These are phyloP conservation scores for Rickenella mellea DNA, from an alignment of 768 basidiomycete genomes.

Conservation along the genomic window DNA sequence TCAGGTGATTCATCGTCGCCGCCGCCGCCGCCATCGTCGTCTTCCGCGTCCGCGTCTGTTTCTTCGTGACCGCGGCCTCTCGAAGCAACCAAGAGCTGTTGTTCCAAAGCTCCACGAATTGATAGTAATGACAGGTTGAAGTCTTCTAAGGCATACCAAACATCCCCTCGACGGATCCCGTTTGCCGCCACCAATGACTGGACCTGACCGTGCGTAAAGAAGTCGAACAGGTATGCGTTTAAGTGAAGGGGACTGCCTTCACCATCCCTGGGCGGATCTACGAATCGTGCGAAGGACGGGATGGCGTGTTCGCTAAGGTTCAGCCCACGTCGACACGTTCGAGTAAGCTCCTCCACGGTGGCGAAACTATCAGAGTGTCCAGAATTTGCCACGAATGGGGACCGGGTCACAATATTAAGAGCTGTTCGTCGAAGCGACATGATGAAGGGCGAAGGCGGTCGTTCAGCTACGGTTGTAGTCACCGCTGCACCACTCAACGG, in stretches of 20 bases:
- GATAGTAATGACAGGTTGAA: slow-evolving; percentile 42
- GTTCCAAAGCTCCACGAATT: slow-evolving; percentile 40
- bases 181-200: slow-evolving; percentile 40
- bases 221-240: slow-evolving; percentile 63
- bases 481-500: slow-evolving; percentile 32
- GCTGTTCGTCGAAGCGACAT: slow-evolving; percentile 28
- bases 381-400: slow-evolving; percentile 58
- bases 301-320: slow-evolving; percentile 50
- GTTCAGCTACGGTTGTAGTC: background rate
- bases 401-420: slow-evolving; percentile 35
- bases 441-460: slow-evolving; percentile 19
- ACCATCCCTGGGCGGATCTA: slow-evolving; percentile 8
- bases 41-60: slow-evolving; percentile 14
- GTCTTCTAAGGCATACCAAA: slow-evolving; percentile 53
- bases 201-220: slow-evolving; percentile 56
- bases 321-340: slow-evolving; percentile 42
- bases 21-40: slow-evolving; percentile 15
- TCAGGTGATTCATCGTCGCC: slow-evolving; percentile 11
- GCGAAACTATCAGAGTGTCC: slow-evolving; percentile 50
- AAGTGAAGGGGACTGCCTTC: slow-evolving; percentile 24
- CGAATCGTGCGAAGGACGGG: slow-evolving; percentile 33
- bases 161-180: slow-evolving; percentile 47
- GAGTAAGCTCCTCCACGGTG: slow-evolving; percentile 40
- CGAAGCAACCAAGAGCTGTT: slow-evolving; percentile 26
- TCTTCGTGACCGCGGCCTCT: slow-evolving; percentile 3